Conservation (phyloP, 1,284 basidiomycete genomes). For the Tausonia pullulans region DNA sequence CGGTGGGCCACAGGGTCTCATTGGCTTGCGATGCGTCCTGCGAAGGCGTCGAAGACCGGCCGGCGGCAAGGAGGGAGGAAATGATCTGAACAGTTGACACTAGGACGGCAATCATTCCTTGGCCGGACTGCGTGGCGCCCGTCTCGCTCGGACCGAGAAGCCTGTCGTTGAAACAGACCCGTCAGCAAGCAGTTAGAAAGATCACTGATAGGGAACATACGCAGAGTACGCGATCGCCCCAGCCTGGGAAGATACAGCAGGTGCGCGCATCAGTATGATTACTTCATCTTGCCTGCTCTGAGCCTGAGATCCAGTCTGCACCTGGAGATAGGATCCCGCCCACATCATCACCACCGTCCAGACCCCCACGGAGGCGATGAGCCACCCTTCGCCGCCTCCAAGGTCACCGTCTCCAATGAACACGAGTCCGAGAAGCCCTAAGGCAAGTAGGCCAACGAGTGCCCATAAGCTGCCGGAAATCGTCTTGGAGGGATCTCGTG, state of each 20-base stretch:
- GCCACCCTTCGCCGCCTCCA: not conserved
- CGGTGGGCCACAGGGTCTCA: conserved; percentile 2
- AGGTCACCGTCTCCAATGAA: not conserved
- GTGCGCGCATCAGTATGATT: too few species aligned
- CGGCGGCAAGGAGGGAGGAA: conserved; percentile 25
- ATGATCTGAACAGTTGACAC: conserved; percentile 30
- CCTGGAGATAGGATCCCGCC: conserved; percentile 2
- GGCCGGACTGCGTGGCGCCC: conserved; percentile 34
- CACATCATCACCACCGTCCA: conserved; percentile 6
- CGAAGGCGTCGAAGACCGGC: not conserved
- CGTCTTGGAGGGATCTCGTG: not conserved
- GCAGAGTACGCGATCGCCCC: not conserved
- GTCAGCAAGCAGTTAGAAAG: not conserved
- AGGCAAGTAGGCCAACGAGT: not conserved
- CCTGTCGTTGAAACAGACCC: not conserved
- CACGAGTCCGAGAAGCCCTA: not conserved
- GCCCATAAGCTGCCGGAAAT: not conserved
- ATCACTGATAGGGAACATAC: not conserved
- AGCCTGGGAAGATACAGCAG: not conserved
- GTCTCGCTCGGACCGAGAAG: conserved; percentile 29
- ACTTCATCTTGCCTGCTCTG: too few species aligned
- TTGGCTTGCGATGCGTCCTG: not conserved
- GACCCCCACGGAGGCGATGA: not conserved
- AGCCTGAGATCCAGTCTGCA: too few species aligned
- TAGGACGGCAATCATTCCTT: conserved; percentile 34